phyloP scores from a whole-genome alignment of 83 land plant species.

The Diphasiastrum complanatum region DNA sequence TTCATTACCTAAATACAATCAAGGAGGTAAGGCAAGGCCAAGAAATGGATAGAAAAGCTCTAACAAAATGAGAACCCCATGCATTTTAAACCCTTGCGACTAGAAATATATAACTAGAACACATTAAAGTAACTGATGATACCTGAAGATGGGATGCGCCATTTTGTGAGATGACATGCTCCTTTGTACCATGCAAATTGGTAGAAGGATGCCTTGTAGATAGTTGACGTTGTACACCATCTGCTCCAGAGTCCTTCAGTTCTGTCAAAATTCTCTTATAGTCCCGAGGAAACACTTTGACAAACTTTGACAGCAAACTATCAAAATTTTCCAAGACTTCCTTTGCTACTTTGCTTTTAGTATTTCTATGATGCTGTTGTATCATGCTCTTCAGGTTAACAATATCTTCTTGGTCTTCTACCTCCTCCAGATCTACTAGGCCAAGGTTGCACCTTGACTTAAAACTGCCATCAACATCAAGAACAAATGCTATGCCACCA shows the following conservation, averaged over 20 bases:
- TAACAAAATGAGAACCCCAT: background rate
- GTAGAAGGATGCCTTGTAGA: too few relatives aligned
- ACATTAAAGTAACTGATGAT: too few relatives aligned
- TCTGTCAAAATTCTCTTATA: slow-evolving; percentile 46
- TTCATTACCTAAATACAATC: background rate
- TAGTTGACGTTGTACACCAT: too few relatives aligned
- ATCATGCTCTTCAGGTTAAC: slow-evolving; percentile 73
- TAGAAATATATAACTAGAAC: too few relatives aligned
- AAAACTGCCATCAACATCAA: slow-evolving; percentile 74
- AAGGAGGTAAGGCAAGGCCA: background rate
- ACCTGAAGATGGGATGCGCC: background rate
- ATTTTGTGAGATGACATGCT: slow-evolving; percentile 2
- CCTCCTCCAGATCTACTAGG: slow-evolving; percentile 81
- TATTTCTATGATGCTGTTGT: slow-evolving; percentile 86
- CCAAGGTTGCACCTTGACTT: slow-evolving; percentile 64
- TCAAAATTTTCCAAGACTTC: slow-evolving; percentile 73
- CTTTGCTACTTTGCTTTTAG: slow-evolving; percentile 65
- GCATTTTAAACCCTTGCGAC: background rate
- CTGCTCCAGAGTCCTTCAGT: slow-evolving; percentile 34
- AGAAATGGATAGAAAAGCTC: background rate
- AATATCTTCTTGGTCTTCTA: slow-evolving; percentile 78
- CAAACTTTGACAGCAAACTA: slow-evolving; percentile 64
- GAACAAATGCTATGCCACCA: slow-evolving; percentile 93
- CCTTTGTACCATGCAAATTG: background rate
- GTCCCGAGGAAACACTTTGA: slow-evolving; percentile 94